Conservation (phyloP, 2,329 filamentous ascomycete species). For the Neofusicoccum laricinum region DNA sequence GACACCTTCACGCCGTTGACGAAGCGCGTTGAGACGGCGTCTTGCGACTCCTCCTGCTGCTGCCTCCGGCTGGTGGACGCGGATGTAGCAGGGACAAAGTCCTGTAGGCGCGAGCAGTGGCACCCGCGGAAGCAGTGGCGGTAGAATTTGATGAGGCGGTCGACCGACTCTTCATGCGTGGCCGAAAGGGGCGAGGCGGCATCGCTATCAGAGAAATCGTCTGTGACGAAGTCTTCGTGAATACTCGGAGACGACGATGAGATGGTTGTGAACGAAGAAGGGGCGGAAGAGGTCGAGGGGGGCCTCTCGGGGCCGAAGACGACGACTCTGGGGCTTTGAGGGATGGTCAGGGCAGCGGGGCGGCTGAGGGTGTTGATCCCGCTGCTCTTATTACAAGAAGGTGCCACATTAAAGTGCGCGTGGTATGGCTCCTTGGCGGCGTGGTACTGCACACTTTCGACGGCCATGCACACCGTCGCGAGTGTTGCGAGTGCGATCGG, state of each 20-base stretch:
- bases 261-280: background rate
- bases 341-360: background rate
- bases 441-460: conserved; percentile 40
- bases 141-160: conserved; percentile 32
- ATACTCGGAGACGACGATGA: background rate
- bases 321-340: background rate
- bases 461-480: conserved; percentile 34
- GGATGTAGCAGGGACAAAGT: background rate
- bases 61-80: background rate
- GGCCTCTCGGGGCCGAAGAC: conserved; percentile 6
- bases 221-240: background rate
- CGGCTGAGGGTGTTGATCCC: too few species aligned
- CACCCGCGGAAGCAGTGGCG: conserved; percentile 32
- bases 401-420: background rate
- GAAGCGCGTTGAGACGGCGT: conserved; percentile 20
- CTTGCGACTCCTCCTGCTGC: background rate
- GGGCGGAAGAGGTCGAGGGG: background rate
- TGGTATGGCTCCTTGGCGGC: conserved; percentile 36
- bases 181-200: conserved; percentile 11
- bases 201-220: background rate
- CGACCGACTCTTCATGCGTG: conserved; percentile 27
- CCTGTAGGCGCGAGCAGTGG: conserved; percentile 21
- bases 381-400: background rate
- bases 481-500: conserved; percentile 32
- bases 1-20: conserved; percentile 29